Evolutionary conservation across 2,329 filamentous ascomycete species (phyloP).

Genomic region (Aspergillus fumigatiaffinis): DNA sequence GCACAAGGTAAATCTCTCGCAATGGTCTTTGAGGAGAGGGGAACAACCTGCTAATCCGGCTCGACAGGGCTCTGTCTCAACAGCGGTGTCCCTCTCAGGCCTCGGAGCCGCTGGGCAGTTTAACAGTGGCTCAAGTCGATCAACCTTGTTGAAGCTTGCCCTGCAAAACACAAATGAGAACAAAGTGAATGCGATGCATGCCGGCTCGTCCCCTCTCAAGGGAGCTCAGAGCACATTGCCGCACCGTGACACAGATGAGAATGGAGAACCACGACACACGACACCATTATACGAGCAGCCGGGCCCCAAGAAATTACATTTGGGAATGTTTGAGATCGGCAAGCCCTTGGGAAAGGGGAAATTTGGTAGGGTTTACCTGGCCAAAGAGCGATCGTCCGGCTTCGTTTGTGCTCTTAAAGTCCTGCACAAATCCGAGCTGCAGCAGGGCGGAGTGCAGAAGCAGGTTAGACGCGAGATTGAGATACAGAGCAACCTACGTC

Average conservation of each 20-base stretch:
- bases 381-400: conserved; percentile 70
- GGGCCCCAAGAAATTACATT: conserved; percentile 63
- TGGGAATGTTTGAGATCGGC: conserved; percentile 92
- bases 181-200: conserved; percentile 52
- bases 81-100: conserved; percentile 46
- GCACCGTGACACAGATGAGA: conserved; percentile 46
- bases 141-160: conserved; percentile 81
- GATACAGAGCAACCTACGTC: conserved; percentile 81
- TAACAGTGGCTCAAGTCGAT: conserved; percentile 55
- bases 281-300: conserved; percentile 55
- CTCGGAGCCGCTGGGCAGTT: conserved; percentile 43
- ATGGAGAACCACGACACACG: conserved; percentile 33
- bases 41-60: conserved; percentile 16
- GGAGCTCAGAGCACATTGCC: conserved; percentile 44
- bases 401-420: conserved; percentile 87
- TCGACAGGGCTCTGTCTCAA: conserved; percentile 44
- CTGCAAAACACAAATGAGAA: conserved; percentile 72
- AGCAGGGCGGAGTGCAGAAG: conserved; percentile 78
- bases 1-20: conserved; percentile 60
- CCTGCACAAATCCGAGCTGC: conserved; percentile 77
- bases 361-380: conserved; percentile 81
- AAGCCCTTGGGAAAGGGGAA: conserved; percentile 83
- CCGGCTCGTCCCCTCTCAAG: conserved; percentile 60
- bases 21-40: background rate
- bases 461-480: conserved; percentile 85